These are phyloP conservation scores for Chaetomium sp. DNA, from an alignment of 2,329 filamentous ascomycete genomes.

Conservation along the genomic window DNA sequence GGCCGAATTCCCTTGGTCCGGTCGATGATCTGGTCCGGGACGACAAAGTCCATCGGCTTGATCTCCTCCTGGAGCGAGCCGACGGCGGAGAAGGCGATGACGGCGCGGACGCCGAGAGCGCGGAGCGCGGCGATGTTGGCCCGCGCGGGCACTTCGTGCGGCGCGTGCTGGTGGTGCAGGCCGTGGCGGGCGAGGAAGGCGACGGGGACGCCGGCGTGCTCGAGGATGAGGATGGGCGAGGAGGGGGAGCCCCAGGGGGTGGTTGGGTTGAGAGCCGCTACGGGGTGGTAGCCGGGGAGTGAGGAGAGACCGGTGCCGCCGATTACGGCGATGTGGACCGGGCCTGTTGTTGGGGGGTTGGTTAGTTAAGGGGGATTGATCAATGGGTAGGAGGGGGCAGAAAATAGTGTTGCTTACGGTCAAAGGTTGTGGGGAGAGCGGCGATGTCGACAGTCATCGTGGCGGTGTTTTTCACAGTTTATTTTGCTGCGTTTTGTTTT, in stretches of 20 bases:
- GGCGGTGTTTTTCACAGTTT: neutral
- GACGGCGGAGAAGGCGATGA: conserved; percentile 93
- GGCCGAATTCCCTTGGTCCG: conserved; percentile 91
- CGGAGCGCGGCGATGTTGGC: conserved; percentile 98
- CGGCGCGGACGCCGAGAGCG: conserved; percentile 77
- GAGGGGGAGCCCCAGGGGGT: conserved; percentile 87
- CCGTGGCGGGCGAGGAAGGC: conserved; percentile 95
- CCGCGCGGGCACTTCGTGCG: conserved; percentile 88
- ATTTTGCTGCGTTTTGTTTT: neutral
- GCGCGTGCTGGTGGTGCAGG: conserved; percentile 77
- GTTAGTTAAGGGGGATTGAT: neutral
- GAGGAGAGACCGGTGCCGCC: conserved; percentile 88
- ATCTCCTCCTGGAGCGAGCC: conserved; percentile 89
- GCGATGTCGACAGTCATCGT: conserved; percentile 37
- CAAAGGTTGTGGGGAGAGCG: conserved; percentile 53
- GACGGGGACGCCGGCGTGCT: conserved; percentile 74
- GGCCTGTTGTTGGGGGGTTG: conserved; percentile 37
- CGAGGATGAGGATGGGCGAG: conserved; percentile 74
- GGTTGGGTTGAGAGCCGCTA: conserved; percentile 66
- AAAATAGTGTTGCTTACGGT: conserved; percentile 38
- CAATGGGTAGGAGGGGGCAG: neutral
- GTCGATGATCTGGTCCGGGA: conserved; percentile 95
- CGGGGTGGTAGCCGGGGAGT: conserved; percentile 78
- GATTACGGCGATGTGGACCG: conserved; percentile 80
- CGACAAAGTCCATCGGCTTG: conserved; percentile 90